Percentiles rank a stretch among this genome's conserved stretches.
These are phyloP conservation scores for Flaveria brownii DNA, from an alignment of 129 eudicot genomes.

Conservation along the genomic window DNA sequence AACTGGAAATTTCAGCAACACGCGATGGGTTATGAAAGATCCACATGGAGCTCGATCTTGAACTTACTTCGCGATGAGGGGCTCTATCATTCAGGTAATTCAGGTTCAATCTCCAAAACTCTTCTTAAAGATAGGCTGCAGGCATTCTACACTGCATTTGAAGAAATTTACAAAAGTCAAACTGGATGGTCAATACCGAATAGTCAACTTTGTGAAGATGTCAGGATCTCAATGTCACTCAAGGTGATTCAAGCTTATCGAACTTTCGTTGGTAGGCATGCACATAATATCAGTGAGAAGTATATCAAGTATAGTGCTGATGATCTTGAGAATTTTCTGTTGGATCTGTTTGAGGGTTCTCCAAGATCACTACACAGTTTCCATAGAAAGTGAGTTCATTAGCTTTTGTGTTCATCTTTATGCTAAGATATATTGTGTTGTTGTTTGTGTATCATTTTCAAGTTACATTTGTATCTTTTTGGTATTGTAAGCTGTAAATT, in stretches of 20 bases:
- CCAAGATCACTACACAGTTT: constrained; percentile 70
- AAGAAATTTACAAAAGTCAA: constrained; percentile 87
- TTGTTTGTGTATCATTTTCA: constrained; percentile 20
- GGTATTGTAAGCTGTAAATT: constrained; percentile 19
- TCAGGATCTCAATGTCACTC: constrained; percentile 76
- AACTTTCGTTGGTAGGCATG: constrained; percentile 74
- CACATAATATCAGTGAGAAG: constrained; percentile 60
- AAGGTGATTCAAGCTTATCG: constrained; percentile 90
- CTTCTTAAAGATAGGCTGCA: constrained; percentile 73
- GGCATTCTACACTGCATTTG: constrained; percentile 70
- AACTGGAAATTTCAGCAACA: constrained; percentile 80
- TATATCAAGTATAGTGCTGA: constrained; percentile 82
- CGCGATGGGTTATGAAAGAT: constrained; percentile 78
- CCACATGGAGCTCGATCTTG: constrained; percentile 83
- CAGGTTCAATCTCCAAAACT: constrained; percentile 58
- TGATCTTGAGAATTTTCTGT: constrained; percentile 66
- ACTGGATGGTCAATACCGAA: constrained; percentile 78
- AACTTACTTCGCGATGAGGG: constrained; percentile 74
- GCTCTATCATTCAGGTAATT: constrained; percentile 48
- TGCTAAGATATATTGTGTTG: constrained; percentile 15
- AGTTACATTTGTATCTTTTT: constrained; percentile 2
- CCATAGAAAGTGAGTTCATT: constrained; percentile 59
- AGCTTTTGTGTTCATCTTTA: constrained; percentile 21
- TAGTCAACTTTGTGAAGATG: constrained; percentile 68
- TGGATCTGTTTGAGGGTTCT: constrained; percentile 88